Conservation (phyloP, 495 filamentous ascomycete genomes). For the Hypoxylon lienhwacheense region DNA sequence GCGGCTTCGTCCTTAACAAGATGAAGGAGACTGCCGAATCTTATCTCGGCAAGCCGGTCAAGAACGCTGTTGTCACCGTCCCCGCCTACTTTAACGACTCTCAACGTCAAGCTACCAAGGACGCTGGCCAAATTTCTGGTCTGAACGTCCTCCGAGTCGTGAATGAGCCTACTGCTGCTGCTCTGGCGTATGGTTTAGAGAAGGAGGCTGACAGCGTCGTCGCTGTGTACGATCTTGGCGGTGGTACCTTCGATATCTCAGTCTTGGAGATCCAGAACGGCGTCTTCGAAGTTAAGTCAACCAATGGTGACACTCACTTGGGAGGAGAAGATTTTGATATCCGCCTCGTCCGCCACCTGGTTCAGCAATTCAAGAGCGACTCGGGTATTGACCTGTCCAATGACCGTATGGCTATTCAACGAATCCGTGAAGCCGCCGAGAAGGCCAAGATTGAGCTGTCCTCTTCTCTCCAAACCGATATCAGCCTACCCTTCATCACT, state of each 20-base stretch:
- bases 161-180: conserved; percentile 94
- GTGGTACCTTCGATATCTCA: conserved; percentile 98
- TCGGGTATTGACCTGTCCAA: conserved; percentile 84
- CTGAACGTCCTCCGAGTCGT: conserved; percentile 96
- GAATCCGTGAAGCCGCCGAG: conserved; percentile 98
- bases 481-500: conserved; percentile 98
- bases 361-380: conserved; percentile 95
- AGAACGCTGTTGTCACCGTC: conserved; percentile 95
- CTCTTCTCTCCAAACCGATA: conserved; percentile 94
- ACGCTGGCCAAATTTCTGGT: conserved; percentile 93
- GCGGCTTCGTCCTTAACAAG: conserved; percentile 94
- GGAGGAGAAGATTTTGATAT: conserved; percentile 99
- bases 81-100: conserved; percentile 99
- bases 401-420: conserved; percentile 98
- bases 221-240: conserved; percentile 96
- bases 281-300: conserved; percentile 98
- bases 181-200: conserved; percentile 92
- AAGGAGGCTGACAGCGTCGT: conserved; percentile 89
- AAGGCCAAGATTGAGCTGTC: conserved; percentile 99
- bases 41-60: conserved; percentile 83
- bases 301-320: conserved; percentile 97
- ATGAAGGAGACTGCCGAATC: conserved; percentile 98
- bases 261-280: conserved; percentile 97
- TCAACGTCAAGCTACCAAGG: conserved; percentile 96
- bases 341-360: conserved; percentile 88